Conservation (phyloP, 2,329 filamentous ascomycete species). For the Talaromyces amestolkiae region DNA sequence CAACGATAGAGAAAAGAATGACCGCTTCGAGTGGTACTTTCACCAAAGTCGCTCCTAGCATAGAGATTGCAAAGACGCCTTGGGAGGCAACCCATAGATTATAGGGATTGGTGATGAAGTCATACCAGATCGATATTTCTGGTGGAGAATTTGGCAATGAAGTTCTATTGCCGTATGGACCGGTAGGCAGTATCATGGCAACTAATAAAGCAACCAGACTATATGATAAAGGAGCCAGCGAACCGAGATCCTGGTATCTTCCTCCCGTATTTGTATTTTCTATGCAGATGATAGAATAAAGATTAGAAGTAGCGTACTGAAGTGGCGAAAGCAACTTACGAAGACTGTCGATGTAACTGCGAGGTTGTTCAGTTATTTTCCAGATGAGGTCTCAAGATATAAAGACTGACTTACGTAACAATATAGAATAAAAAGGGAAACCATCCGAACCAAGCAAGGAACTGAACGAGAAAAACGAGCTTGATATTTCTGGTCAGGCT, state of each 20-base stretch:
- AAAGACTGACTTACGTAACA: background rate
- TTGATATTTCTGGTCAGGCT: background rate
- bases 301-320: background rate
- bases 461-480: background rate
- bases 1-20: background rate
- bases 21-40: background rate
- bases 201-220: background rate
- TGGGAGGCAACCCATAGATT: background rate
- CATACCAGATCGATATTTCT: background rate
- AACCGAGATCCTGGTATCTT: background rate
- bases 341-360: background rate
- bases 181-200: background rate
- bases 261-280: background rate
- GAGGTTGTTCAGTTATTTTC: background rate
- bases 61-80: background rate
- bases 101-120: background rate
- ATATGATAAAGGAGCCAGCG: background rate
- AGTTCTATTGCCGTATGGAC: background rate
- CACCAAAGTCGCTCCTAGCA: background rate
- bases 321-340: background rate
- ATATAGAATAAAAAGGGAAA: constrained; percentile 5
- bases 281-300: background rate
- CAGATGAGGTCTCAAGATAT: background rate
- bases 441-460: constrained; percentile 10
- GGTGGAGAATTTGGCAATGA: background rate